Base-by-base conservation (phyloP, 495 filamentous ascomycete species). In the Penicillium lagena region DNA sequence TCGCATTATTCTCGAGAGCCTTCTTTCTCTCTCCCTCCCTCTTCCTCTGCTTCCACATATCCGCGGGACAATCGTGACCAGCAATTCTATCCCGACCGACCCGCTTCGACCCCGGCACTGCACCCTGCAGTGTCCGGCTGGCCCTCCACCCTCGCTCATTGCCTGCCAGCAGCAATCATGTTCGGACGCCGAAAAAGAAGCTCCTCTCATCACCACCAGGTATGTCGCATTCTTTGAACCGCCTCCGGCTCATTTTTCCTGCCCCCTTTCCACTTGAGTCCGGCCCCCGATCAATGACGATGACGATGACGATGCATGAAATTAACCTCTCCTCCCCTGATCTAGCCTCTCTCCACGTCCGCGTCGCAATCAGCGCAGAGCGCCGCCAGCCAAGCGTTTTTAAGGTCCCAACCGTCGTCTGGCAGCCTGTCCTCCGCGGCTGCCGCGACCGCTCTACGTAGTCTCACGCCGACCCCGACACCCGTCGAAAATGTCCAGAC, bases 401-500 rank as follows among this genome's bases (percentile, higher is more conserved):
- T 85, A 46, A 75, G 72, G 50, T 78, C 80, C 54, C 76, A 78
- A 64, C 66, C 79, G 32, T 79, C 82, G 39, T 78, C 78, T 56
- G 72, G 53, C 45, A 80, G 77, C 33, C 75, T 96, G 28, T 93
- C 90, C 13, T 82, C 82, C 28, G 85, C 90, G 7, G 90, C 90
- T 7, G 90, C 90, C 2, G 88, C 88, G 8, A 81, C 90, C 13
- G 90, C 90, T 13, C 72, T 96, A 35, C 80, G 85, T 43, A 85
- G 82, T 35, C 80, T 82, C 50, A 81, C 88, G 7, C 79, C 80
- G 29, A 83, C 85, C 27, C 90, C 90, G 35, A 87, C 79, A 11
- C 75, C 77, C 13, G 82, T 95, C 33, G 87, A 80, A 54, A 78
- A 90, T 67, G 79, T 94, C 28, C 81, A 90, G 62, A 95, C 90